A percentile compares a stretch with the other conserved stretches of the same genome.
These are phyloP conservation scores for Aureobasidium mangrovei DNA, from an alignment of 2,329 filamentous ascomycete genomes.

Conservation along the genomic window DNA sequence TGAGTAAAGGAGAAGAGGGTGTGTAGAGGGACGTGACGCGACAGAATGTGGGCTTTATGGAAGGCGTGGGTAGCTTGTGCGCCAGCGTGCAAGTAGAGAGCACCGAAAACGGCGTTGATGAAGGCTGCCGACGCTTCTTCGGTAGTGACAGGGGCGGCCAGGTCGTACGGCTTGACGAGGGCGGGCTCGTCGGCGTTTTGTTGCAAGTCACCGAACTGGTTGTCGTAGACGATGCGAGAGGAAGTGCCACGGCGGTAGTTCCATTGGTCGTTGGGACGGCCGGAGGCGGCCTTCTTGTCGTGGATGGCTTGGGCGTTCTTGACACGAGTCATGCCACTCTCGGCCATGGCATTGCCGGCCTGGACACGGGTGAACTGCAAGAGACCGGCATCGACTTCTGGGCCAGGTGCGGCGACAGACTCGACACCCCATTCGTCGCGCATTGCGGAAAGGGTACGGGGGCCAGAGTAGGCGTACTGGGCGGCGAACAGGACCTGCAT, in stretches of 20 bases:
- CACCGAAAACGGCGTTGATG: conserved; percentile 73
- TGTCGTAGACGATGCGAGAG: conserved; percentile 70
- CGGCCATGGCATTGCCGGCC: conserved; percentile 33
- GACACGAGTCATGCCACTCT: conserved; percentile 21
- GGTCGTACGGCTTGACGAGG: not conserved
- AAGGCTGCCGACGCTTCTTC: conserved; percentile 63
- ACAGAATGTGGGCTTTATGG: conserved; percentile 71
- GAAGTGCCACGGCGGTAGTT: conserved; percentile 61
- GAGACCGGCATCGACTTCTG: conserved; percentile 84
- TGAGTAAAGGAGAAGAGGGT: conserved; percentile 75
- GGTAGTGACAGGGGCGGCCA: conserved; percentile 32
- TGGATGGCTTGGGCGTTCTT: conserved; percentile 28
- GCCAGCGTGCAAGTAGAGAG: conserved; percentile 78
- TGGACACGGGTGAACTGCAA: conserved; percentile 62
- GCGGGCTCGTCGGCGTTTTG: not conserved
- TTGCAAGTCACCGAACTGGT: conserved; percentile 65
- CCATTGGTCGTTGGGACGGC: conserved; percentile 40
- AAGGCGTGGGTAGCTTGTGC: conserved; percentile 71
- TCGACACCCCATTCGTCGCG: conserved; percentile 88
- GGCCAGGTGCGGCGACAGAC: conserved; percentile 72
- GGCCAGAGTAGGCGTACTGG: conserved; percentile 74
- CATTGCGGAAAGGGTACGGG: conserved; percentile 62
- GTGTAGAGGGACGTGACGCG: conserved; percentile 42
- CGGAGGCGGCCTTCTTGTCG: conserved; percentile 22
- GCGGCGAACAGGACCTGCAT: conserved; percentile 80